A percentile compares a stretch with the other conserved stretches of the same genome.
These are phyloP conservation scores for Serendipita sp. DNA, from an alignment of 768 basidiomycete genomes.

Conservation along the genomic window DNA sequence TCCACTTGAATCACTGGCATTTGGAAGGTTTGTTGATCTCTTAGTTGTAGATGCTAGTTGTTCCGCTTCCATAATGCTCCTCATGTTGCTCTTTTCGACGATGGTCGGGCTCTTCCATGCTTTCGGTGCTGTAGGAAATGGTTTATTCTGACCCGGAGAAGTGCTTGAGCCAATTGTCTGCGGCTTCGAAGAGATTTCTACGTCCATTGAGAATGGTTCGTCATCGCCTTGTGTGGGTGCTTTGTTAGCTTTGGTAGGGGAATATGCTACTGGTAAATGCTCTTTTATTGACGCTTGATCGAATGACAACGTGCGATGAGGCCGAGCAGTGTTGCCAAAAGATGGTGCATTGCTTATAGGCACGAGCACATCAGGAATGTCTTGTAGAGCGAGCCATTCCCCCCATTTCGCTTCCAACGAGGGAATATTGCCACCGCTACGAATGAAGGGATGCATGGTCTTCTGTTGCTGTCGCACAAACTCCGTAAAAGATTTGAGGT, in stretches of 20 bases:
- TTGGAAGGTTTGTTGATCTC: no score
- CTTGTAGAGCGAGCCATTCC: slow-evolving; percentile 55
- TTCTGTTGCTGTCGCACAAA: slow-evolving; percentile 44
- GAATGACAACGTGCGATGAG: background rate
- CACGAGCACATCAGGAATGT: slow-evolving; percentile 44
- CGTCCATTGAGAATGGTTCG: slow-evolving; percentile 18
- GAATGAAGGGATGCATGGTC: slow-evolving; percentile 46
- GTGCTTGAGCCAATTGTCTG: slow-evolving; percentile 11
- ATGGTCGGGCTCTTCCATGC: slow-evolving; percentile 20
- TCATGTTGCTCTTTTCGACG: slow-evolving; percentile 57
- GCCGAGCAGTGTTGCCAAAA: background rate
- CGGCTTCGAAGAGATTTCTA: slow-evolving; percentile 27
- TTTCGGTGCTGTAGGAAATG: slow-evolving; percentile 10
- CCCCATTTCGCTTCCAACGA: slow-evolving; percentile 41
- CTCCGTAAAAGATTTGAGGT: slow-evolving; percentile 48
- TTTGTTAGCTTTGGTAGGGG: slow-evolving; percentile 15
- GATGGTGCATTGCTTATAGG: slow-evolving; percentile 14
- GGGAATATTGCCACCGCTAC: slow-evolving; percentile 36
- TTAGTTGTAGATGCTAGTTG: slow-evolving; percentile 20
- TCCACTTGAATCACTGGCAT: no score
- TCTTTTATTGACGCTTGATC: background rate
- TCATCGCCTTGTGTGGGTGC: slow-evolving; percentile 20
- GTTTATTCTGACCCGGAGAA: slow-evolving; percentile 7
- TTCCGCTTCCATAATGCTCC: slow-evolving; percentile 66
- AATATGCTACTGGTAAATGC: background rate